These are phyloP conservation scores for Naematelia aurantialba DNA, from an alignment of 768 basidiomycete species.

Conservation along the genomic window DNA sequence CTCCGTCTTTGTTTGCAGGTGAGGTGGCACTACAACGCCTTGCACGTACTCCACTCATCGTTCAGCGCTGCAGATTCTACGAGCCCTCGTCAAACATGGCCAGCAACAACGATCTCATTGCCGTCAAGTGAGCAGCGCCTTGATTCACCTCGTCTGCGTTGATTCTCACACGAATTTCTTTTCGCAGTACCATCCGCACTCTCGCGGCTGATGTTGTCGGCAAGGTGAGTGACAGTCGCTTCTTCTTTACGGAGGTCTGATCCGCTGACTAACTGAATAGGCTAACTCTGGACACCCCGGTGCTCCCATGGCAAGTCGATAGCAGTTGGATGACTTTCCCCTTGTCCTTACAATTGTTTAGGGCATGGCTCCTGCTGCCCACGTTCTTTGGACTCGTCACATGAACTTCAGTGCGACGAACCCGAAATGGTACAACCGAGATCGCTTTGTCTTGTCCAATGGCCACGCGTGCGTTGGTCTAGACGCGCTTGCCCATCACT, in stretches of 20 bases:
- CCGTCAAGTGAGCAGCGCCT: slow-evolving; percentile 37
- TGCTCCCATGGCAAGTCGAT: slow-evolving; percentile 78
- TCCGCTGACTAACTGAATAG: slow-evolving; percentile 47
- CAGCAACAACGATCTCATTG: slow-evolving; percentile 19
- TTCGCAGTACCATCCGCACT: slow-evolving; percentile 46
- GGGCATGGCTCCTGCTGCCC: slow-evolving; percentile 50
- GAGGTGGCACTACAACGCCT: slow-evolving; percentile 3
- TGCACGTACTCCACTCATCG: too few relatives aligned
- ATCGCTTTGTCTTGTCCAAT: slow-evolving; percentile 94
- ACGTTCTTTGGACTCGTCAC: slow-evolving; percentile 59
- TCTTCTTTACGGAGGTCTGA: too few relatives aligned
- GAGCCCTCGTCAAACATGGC: not conserved
- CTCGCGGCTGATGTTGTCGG: slow-evolving; percentile 51
- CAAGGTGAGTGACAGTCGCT: slow-evolving; percentile 36
- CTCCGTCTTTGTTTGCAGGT: slow-evolving; percentile 13
- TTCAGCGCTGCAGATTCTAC: not conserved
- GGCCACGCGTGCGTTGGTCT: slow-evolving; percentile 61
- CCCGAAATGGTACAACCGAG: slow-evolving; percentile 91
- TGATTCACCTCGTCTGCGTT: not conserved
- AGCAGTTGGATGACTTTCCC: slow-evolving; percentile 2
- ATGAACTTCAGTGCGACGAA: slow-evolving; percentile 82
- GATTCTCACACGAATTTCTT: slow-evolving; percentile 1
- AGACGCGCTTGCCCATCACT: not conserved
- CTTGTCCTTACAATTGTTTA: slow-evolving; percentile 11
- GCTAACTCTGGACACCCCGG: slow-evolving; percentile 94